Conservation (phyloP, 164 flowering plant genomes). For the Tetrastigma voinierianum region DNA sequence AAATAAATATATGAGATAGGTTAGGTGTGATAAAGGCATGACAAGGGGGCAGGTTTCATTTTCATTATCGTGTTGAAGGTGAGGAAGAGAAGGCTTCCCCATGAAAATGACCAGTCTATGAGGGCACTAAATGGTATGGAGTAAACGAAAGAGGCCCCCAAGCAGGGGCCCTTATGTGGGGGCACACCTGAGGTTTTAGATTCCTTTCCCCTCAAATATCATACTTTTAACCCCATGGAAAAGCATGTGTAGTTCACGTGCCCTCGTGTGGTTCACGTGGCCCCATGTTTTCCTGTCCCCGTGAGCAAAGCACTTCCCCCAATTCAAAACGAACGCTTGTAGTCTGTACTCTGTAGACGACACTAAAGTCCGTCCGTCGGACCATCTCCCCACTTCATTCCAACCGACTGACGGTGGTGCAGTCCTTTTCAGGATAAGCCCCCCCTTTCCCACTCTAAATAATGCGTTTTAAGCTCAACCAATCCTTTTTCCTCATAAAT, state of each 20-base stretch:
- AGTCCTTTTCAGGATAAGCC: too few species aligned
- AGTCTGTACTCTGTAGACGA: too few species aligned
- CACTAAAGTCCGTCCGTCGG: too few species aligned
- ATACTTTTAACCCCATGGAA: neutral
- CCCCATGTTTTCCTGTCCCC: constrained; percentile 7
- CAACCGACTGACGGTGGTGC: too few species aligned
- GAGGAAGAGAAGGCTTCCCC: neutral
- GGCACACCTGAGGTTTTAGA: too few species aligned
- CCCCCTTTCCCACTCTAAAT: too few species aligned
- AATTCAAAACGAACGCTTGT: neutral
- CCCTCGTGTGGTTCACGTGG: constrained; percentile 19
- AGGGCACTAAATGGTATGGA: neutral
- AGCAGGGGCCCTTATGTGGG: too few species aligned
- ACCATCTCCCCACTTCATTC: too few species aligned
- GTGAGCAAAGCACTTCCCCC: neutral
- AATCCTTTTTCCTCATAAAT: too few species aligned
- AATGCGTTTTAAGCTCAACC: too few species aligned
- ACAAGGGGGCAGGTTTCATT: neutral
- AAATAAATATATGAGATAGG: neutral
- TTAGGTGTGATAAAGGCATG: neutral
- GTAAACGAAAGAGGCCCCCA: too few species aligned
- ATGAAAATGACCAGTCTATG: neutral
- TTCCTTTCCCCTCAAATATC: neutral
- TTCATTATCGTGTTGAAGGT: neutral
- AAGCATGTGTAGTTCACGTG: constrained; percentile 25